These are phyloP conservation scores for Protea cynaroides DNA, from an alignment of 164 flowering plant species.

Conservation along the genomic window DNA sequence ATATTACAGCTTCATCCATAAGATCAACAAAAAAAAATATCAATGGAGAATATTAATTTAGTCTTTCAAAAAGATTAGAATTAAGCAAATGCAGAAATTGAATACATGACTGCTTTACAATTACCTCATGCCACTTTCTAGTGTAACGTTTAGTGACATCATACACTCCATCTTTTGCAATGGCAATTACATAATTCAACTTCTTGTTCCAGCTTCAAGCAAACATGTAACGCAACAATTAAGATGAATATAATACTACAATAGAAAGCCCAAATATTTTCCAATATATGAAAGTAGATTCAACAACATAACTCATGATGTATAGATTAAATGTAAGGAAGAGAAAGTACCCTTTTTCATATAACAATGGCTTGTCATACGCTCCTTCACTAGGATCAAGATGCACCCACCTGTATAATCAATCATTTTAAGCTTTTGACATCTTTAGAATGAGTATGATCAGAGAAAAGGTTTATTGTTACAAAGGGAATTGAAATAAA, in stretches of 20 bases:
- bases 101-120: too few species aligned
- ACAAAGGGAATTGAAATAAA: not conserved
- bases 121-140: slow-evolving; percentile 95
- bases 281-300: not conserved
- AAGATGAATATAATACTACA: slow-evolving; percentile 1
- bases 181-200: slow-evolving; percentile 65
- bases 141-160: slow-evolving; percentile 98
- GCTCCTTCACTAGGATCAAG: slow-evolving; percentile 96
- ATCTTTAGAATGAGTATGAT: not conserved
- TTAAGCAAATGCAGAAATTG: too few species aligned
- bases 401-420: slow-evolving; percentile 82
- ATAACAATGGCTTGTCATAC: slow-evolving; percentile 80
- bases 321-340: not conserved
- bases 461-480: not conserved
- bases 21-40: not conserved
- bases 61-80: too few species aligned
- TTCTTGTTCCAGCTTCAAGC: slow-evolving; percentile 73
- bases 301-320: not conserved
- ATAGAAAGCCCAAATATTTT: slow-evolving; percentile 1
- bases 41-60: not conserved
- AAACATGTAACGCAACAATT: slow-evolving; percentile 9
- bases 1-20: not conserved
- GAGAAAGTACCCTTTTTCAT: slow-evolving; percentile 76
- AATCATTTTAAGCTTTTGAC: slow-evolving; percentile 5
- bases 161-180: slow-evolving; percentile 80